A percentile compares a stretch with the other conserved stretches of the same genome.
These are phyloP conservation scores for Zelopaecilomyces penicillatus DNA, from an alignment of 2,329 filamentous ascomycete species.

Conservation along the genomic window DNA sequence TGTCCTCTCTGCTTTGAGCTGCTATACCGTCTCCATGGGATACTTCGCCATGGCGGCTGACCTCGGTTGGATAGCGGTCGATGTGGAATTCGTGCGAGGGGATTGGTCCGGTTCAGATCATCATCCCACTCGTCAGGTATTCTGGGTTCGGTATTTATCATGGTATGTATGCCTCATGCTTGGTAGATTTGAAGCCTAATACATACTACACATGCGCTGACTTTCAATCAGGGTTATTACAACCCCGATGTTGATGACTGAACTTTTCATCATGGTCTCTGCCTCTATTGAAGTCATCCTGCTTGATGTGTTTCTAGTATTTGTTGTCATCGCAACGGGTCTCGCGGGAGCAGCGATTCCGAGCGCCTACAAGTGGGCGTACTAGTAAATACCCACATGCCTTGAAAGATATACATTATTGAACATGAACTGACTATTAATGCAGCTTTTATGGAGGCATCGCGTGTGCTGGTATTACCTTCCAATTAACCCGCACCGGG, in stretches of 20 bases:
- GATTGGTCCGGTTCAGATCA: conserved; percentile 8
- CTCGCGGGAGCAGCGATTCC: conserved; percentile 37
- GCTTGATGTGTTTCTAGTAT: conserved; percentile 38
- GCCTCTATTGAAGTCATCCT: conserved; percentile 45
- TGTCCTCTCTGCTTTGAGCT: neutral
- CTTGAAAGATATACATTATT: neutral
- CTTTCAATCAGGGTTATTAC: conserved; percentile 32
- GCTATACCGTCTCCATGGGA: conserved; percentile 33
- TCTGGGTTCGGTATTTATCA: conserved; percentile 46
- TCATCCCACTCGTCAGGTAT: conserved; percentile 45
- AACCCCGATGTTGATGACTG: conserved; percentile 54
- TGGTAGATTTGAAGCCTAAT: too few relatives aligned
- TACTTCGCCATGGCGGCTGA: conserved; percentile 47
- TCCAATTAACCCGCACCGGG: conserved; percentile 28
- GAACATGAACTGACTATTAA: neutral
- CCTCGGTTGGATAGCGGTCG: conserved; percentile 35
- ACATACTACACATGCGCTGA: neutral
- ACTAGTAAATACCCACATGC: neutral
- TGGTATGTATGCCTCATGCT: conserved; percentile 24
- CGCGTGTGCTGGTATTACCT: neutral
- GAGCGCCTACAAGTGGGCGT: conserved; percentile 9
- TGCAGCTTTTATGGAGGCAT: neutral
- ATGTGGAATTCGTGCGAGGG: conserved; percentile 44
- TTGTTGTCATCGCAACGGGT: conserved; percentile 39
- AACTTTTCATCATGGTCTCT: conserved; percentile 52